Evolutionary conservation across 2,329 filamentous ascomycete species (phyloP).

Genomic region (Xylaria sp.): DNA sequence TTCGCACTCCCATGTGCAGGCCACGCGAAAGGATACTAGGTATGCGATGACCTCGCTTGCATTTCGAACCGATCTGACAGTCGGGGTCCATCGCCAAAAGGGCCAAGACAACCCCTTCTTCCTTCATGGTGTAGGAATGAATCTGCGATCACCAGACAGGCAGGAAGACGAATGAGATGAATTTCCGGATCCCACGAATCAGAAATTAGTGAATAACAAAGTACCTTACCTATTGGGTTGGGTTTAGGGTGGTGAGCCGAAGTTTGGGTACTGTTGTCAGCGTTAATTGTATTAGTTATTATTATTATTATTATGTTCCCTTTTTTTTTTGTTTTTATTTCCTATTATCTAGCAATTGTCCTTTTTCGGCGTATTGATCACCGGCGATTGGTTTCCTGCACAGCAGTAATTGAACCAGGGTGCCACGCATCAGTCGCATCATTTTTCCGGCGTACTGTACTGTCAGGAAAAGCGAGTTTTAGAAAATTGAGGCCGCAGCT

Average conservation of each 20-base stretch:
- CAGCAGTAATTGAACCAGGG: constrained; percentile 19
- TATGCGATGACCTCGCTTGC: constrained; percentile 18
- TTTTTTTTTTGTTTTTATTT: neutral
- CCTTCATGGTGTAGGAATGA: neutral
- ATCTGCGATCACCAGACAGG: neutral
- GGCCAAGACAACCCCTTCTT: neutral
- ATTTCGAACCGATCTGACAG: constrained; percentile 9
- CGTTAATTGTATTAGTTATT: neutral
- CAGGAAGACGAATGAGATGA: constrained; percentile 7
- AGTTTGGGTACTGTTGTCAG: neutral
- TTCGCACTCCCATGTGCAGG: constrained; percentile 9
- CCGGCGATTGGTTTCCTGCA: neutral
- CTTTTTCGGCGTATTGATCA: constrained; percentile 20
- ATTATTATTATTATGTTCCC: neutral
- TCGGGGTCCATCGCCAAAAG: constrained; percentile 1
- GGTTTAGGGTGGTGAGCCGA: neutral
- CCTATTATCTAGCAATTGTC: neutral
- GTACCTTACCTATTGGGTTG: neutral
- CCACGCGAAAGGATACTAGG: constrained; percentile 5
- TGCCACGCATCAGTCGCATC: constrained; percentile 14
- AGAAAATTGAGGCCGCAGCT: constrained; percentile 15
- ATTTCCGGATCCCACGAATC: neutral
- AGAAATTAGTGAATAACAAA: neutral
- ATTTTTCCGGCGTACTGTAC: neutral
- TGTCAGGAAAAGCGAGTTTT: neutral